Evolutionary conservation across 805 yeast species (phyloP), one percentile per base, ranked within the genome.

Genomic region (Starmerella tilneyi): DNA sequence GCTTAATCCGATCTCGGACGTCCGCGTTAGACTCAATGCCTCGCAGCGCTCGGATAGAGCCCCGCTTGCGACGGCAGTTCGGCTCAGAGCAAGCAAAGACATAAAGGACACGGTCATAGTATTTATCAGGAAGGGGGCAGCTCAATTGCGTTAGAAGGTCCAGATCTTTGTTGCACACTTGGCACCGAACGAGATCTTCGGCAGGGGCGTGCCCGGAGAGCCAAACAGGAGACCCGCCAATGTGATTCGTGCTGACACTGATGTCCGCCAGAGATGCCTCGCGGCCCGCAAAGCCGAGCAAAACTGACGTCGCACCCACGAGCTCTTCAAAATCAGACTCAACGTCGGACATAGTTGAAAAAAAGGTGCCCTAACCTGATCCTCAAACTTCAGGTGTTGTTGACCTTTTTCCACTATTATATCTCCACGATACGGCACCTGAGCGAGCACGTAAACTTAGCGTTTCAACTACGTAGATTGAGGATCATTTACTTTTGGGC

Each of bases 81-180:
- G 75, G 66, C 35, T 74, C 72, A 15, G 66, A 58, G 63, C 98
- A 92, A 2, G 78, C 76, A 59, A 89, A 83, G 0, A 92, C 71
- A 57, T 89, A 92, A 15, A 92, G 63, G 3, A 77, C 78, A 48
- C 98, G 74, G 58, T 88, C 85, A 33, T 76, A 67, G 39, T 27
- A 28, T 9, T 79, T 70, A 28, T 73, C 73, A 27, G 78, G 84
- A 33, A 88, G 62, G 1, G 94, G 94, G 0, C 94, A 81, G 62
- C 73, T 81, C 1, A 89, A 81, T 60, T 92, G 97, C 1, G 80
- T 63, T 24, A 88, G 66, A 37, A 89, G 63, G 12, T 81, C 75
- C 79, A 85, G 71, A 13, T 68, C 17, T 64, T 9, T 67, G 1
- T 63, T 64, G 65, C 98, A 92, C 44, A 72, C 73, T 39, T 72